Percentiles rank a stretch among this genome's conserved stretches.
Evolutionary conservation across 139 green algal genomes (phyloP).

Genomic region (Edaphochlamys debaryana): DNA sequence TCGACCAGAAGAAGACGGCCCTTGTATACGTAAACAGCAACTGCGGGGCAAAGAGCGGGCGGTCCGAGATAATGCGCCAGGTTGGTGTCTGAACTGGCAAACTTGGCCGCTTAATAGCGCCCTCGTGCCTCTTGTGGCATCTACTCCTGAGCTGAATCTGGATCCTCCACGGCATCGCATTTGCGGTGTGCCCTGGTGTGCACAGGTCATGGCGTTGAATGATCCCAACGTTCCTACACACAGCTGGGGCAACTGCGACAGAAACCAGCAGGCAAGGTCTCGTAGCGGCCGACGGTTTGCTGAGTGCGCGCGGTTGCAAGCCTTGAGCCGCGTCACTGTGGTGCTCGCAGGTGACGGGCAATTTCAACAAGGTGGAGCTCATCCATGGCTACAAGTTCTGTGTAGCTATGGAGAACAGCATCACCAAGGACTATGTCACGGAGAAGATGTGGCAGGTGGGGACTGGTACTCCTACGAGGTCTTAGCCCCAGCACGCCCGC

Average conservation of each 20-base stretch:
- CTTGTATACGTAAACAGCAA: conserved; percentile 45
- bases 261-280: conserved; percentile 27
- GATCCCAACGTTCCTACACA: conserved; percentile 19
- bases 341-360: conserved; percentile 11
- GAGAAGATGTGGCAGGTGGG: conserved; percentile 51
- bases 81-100: background rate
- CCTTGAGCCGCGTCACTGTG: too few relatives aligned
- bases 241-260: conserved; percentile 31
- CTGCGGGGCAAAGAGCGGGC: conserved; percentile 35
- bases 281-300: too few relatives aligned
- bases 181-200: too few relatives aligned
- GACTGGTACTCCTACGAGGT: background rate
- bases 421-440: conserved; percentile 52
- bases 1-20: conserved; percentile 34
- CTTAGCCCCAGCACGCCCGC: background rate
- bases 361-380: conserved; percentile 32
- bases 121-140: background rate
- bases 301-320: too few relatives aligned
- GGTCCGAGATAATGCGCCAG: conserved; percentile 24
- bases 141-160: too few relatives aligned
- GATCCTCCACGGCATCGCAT: too few relatives aligned
- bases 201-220: conserved; percentile 18
- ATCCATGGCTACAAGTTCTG: conserved; percentile 47
- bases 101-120: background rate
- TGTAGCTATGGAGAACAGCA: conserved; percentile 44